A percentile compares a stretch with the other conserved stretches of the same genome.
Conservation (phyloP, 2,329 filamentous ascomycete genomes). For the Fusarium anguioides region DNA sequence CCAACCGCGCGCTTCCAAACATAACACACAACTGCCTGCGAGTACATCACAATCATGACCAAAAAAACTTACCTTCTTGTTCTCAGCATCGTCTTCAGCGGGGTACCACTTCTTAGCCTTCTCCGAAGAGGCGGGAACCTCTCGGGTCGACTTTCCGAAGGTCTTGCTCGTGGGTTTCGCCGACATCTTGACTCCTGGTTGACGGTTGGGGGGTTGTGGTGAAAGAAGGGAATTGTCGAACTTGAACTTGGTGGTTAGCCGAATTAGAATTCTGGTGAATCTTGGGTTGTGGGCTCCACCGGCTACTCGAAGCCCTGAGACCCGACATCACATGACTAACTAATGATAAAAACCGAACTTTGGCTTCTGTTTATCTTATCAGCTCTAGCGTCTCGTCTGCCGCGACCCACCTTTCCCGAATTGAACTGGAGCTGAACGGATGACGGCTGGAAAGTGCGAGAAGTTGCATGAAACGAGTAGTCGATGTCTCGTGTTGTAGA, state of each 20-base stretch:
- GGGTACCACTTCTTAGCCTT: constrained; percentile 99
- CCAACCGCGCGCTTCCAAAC: constrained; percentile 11
- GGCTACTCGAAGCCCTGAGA: too few relatives aligned
- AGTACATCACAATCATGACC: constrained; percentile 41
- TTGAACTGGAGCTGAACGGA: constrained; percentile 9
- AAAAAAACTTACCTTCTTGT: constrained; percentile 89
- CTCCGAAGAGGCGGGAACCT: constrained; percentile 85
- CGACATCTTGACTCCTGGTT: constrained; percentile 73
- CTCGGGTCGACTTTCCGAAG: constrained; percentile 96
- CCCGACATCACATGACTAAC: too few relatives aligned
- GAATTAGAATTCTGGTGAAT: too few relatives aligned
- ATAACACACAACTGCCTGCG: constrained; percentile 28
- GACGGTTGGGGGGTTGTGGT: constrained; percentile 52
- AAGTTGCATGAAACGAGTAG: constrained; percentile 49
- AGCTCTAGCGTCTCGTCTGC: too few relatives aligned
- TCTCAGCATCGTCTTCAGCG: constrained; percentile 87
- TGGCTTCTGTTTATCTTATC: too few relatives aligned
- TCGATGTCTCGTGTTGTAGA: constrained; percentile 29
- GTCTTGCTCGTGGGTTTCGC: constrained; percentile 85
- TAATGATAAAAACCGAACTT: too few relatives aligned
- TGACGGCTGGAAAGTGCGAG: constrained; percentile 53
- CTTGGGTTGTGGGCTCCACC: too few relatives aligned
- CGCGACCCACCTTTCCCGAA: too few relatives aligned
- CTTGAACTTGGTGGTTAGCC: constrained; percentile 52
- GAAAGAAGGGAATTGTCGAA: too few relatives aligned